A percentile compares a stretch with the other conserved stretches of the same genome.
These are phyloP conservation scores for Wallacemonas sp. DNA, from an alignment of 208 protist species.

Conservation along the genomic window DNA sequence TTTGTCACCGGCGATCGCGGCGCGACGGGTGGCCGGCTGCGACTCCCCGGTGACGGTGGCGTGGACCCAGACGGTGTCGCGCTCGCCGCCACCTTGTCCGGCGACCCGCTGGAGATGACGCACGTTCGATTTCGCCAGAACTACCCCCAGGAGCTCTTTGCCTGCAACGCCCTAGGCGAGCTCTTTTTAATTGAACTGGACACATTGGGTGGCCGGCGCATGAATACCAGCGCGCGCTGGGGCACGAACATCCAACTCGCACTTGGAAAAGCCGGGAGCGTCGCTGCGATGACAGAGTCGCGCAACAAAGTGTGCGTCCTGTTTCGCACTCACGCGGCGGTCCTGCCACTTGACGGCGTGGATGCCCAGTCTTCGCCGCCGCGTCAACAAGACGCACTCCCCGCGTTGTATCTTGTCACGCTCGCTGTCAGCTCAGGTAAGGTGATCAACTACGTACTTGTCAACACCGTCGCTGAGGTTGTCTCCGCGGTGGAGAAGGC, in stretches of 20 bases:
- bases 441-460: constrained; percentile 48
- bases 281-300: constrained; percentile 50
- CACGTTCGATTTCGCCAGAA: constrained; percentile 42
- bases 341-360: constrained; percentile 10
- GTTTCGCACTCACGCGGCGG: constrained; percentile 32
- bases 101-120: constrained; percentile 32
- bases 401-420: constrained; percentile 57
- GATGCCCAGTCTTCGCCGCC: background rate
- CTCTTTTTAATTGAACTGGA: constrained; percentile 54
- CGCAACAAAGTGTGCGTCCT: constrained; percentile 45
- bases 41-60: background rate
- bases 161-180: constrained; percentile 45
- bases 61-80: constrained; percentile 1
- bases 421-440: constrained; percentile 43
- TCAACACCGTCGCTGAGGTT: constrained; percentile 59
- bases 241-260: constrained; percentile 47
- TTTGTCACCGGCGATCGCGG: constrained; percentile 10
- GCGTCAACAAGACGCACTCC: constrained; percentile 9
- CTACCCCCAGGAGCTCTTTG: constrained; percentile 45
- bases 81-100: background rate
- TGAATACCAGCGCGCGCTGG: constrained; percentile 36
- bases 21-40: background rate
- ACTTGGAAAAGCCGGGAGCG: constrained; percentile 30
- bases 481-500: constrained; percentile 29
- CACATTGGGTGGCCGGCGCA: constrained; percentile 10